These are phyloP conservation scores for Rhodocollybia butyracea DNA, from an alignment of 768 basidiomycete species.

Conservation along the genomic window DNA sequence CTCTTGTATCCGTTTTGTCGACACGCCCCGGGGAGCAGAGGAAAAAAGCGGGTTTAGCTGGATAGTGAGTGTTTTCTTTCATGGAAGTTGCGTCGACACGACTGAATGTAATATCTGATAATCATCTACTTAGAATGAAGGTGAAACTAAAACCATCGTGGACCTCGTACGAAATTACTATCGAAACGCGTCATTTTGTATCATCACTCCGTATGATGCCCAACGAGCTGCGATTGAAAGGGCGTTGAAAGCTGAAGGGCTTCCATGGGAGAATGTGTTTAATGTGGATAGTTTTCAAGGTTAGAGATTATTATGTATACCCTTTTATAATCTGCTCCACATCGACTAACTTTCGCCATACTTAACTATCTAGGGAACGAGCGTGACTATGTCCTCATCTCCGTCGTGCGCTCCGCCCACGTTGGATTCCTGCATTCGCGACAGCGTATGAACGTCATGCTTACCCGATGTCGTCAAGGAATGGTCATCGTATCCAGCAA, in stretches of 20 bases:
- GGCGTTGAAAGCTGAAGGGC: slow-evolving; percentile 25
- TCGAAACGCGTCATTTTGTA: slow-evolving; percentile 30
- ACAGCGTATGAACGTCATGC: slow-evolving; percentile 51
- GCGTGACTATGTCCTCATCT: slow-evolving; percentile 45
- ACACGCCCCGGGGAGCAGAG: slow-evolving; percentile 38
- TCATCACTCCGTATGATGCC: slow-evolving; percentile 55
- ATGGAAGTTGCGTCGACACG: background rate
- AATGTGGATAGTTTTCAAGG: slow-evolving; percentile 59
- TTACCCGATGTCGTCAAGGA: slow-evolving; percentile 44
- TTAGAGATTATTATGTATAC: slow-evolving; percentile 11
- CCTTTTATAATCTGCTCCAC: background rate
- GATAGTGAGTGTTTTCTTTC: slow-evolving; percentile 27
- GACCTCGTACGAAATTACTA: slow-evolving; percentile 42
- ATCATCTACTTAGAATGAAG: slow-evolving; percentile 30
- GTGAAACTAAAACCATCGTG: slow-evolving; percentile 37
- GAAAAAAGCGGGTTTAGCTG: slow-evolving; percentile 36
- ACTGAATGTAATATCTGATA: background rate
- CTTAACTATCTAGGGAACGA: slow-evolving; percentile 41
- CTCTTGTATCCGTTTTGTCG: slow-evolving; percentile 41
- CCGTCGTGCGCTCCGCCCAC: slow-evolving; percentile 41
- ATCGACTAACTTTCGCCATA: background rate
- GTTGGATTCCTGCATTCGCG: slow-evolving; percentile 44
- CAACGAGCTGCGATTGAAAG: slow-evolving; percentile 42
- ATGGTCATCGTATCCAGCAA: slow-evolving; percentile 46
- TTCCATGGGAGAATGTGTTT: slow-evolving; percentile 42